Conservation (phyloP, 2,329 filamentous ascomycete species). For the Fusarium transvaalense region DNA sequence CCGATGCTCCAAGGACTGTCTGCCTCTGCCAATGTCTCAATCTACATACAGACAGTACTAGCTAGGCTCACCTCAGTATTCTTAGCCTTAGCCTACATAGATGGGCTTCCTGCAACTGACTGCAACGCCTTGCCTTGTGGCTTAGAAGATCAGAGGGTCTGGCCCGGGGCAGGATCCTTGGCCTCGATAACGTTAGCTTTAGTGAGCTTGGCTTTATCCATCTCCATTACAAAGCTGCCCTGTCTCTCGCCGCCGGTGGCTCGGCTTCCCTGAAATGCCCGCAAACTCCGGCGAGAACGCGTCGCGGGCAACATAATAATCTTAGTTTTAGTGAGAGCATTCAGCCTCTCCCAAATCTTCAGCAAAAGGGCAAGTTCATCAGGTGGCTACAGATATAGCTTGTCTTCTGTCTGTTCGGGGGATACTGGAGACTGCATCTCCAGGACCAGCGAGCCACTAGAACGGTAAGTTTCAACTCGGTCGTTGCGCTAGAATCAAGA, state of each 20-base stretch:
- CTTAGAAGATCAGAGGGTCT: constrained; percentile 23
- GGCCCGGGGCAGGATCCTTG: constrained; percentile 2
- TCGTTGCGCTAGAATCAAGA: constrained; percentile 39
- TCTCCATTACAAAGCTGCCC: constrained; percentile 37
- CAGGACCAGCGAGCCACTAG: constrained; percentile 27
- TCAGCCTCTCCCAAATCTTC: neutral
- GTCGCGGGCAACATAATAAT: neutral
- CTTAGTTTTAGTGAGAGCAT: constrained; percentile 1
- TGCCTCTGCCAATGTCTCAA: neutral
- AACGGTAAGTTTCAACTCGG: constrained; percentile 19
- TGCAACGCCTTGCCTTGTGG: constrained; percentile 25
- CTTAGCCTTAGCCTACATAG: constrained; percentile 2
- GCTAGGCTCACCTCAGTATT: constrained; percentile 4
- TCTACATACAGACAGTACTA: neutral
- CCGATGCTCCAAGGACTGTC: fast-evolving
- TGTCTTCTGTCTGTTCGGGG: neutral
- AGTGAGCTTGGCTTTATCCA: constrained; percentile 10
- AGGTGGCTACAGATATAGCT: too few species aligned
- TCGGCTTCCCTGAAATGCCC: constrained; percentile 25
- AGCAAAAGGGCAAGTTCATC: neutral
- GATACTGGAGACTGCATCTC: neutral
- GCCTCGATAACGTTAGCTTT: constrained; percentile 26
- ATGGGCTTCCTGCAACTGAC: neutral
- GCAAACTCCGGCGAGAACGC: constrained; percentile 23
- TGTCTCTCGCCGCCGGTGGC: constrained; percentile 9